phyloP scores from a whole-genome alignment of 768 basidiomycete genomes.

The Xerocomus brunneocitrinus region DNA sequence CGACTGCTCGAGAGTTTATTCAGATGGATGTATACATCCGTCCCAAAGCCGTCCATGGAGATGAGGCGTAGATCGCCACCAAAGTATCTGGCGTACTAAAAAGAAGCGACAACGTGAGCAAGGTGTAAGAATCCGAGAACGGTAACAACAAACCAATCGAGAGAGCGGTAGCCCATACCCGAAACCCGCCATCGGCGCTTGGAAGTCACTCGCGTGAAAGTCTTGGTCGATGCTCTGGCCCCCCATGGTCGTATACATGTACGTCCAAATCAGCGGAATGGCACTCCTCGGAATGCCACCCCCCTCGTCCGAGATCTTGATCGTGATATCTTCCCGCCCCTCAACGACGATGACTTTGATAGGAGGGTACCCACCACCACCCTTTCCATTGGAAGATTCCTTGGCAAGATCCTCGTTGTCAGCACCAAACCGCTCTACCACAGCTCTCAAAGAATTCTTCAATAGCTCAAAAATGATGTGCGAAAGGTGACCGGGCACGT shows the following conservation, averaged over 20 bases:
- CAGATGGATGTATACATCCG: slow-evolving; percentile 90
- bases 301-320: slow-evolving; percentile 98
- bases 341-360: slow-evolving; percentile 71
- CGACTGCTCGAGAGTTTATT: slow-evolving; percentile 80
- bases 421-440: slow-evolving; percentile 87
- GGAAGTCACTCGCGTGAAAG: slow-evolving; percentile 79
- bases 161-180: slow-evolving; percentile 93
- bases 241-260: slow-evolving; percentile 90
- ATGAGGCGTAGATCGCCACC: slow-evolving; percentile 91
- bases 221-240: slow-evolving; percentile 71
- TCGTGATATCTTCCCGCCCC: slow-evolving; percentile 95
- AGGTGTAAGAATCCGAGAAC: neutral
- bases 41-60: slow-evolving; percentile 96
- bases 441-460: slow-evolving; percentile 97
- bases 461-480: slow-evolving; percentile 97
- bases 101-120: slow-evolving; percentile 3
- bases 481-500: slow-evolving; percentile 93
- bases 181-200: slow-evolving; percentile 97
- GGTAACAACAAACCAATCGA: slow-evolving; percentile 61
- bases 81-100: slow-evolving; percentile 71
- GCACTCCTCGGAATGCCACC: slow-evolving; percentile 82
- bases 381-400: slow-evolving; percentile 5
- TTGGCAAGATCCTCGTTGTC: slow-evolving; percentile 55
- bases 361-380: slow-evolving; percentile 16
- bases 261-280: slow-evolving; percentile 96